Evolutionary conservation across 352 stramenopile genomes (phyloP), one percentile per base, ranked within the genome.

Genomic region (Phytopythium vexans): DNA sequence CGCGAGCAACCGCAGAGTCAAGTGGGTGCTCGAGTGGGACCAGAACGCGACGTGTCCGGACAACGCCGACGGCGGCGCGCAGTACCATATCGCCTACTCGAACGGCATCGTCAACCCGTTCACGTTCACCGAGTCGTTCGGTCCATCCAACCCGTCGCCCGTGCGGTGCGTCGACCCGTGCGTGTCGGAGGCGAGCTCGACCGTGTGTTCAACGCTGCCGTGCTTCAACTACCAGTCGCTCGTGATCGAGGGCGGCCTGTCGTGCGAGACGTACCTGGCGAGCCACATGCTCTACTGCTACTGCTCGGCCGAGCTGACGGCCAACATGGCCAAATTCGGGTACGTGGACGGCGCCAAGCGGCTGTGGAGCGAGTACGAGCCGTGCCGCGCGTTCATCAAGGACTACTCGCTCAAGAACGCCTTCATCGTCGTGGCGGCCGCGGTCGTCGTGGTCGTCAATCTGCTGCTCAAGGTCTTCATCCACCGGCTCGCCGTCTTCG

Each of bases 361-460:
- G 37, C 71, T 94, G 8, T 94, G 81, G 81, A 45, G 66, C 0
- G 60, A 67, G 8, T 72, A 78, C 38, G 39, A 73, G 1, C 83
- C 83, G 1, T 94, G 83, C 15, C 73, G 64, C 7, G 65, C 56
- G 6, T 94, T 89, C 51, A 77, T 92, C 41, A 84, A 46, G 0
- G 78, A 87, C 52, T 94, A 86, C 39, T 3, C 88, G 5, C 66
- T 49, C 34, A 85, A 82, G 48, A 94, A 90, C 21, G 64, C 51
- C 2, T 82, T 94, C 51, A 87, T 94, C 27, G 52, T 86, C 4
- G 21, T 86, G 1, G 83, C 83, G 1, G 81, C 83, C 0, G 64
- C 61, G 14, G 70, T 91, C 14, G 82, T 94, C 1, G 79, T 94
- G 33, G 34, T 91, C 40, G 80, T 94, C 6, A 92, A 95, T 49